Evolutionary conservation across 352 stramenopile species (phyloP).

Genomic region (Globisporangium abappressorium): DNA sequence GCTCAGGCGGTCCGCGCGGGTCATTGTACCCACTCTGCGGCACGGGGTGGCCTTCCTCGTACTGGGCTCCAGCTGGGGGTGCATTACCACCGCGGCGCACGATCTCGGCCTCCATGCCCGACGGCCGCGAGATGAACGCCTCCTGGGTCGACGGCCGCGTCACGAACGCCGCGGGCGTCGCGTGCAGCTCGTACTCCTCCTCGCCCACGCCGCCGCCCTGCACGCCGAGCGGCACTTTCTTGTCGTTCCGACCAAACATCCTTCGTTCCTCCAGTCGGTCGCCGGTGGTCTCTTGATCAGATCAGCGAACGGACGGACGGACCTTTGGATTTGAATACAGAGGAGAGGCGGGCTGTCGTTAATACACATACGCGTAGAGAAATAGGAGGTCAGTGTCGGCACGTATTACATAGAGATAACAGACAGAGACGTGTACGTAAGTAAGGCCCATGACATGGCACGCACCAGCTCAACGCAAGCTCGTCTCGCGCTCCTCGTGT

Average conservation of each 20-base stretch:
- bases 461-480: neutral
- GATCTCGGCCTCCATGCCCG: constrained; percentile 57
- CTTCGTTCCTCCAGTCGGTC: neutral
- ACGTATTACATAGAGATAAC: neutral
- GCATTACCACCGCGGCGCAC: constrained; percentile 29
- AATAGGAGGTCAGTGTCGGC: neutral
- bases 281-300: neutral
- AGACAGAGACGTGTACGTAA: neutral
- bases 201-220: constrained; percentile 19
- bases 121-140: constrained; percentile 25
- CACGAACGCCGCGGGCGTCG: constrained; percentile 45
- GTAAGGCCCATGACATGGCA: neutral
- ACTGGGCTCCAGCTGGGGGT: neutral
- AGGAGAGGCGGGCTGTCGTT: neutral
- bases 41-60: constrained; percentile 24
- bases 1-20: constrained; percentile 48
- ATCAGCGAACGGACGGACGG: neutral
- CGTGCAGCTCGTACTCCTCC: constrained; percentile 65
- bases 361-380: neutral
- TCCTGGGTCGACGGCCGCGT: constrained; percentile 41
- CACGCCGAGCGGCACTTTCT: constrained; percentile 32
- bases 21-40: constrained; percentile 28
- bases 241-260: constrained; percentile 54
- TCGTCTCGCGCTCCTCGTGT: constrained; percentile 7
- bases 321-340: neutral